Evolutionary conservation across 2,329 filamentous ascomycete species (phyloP), one percentile per base, ranked within the genome.

Genomic region (Talaromyces sp.): DNA sequence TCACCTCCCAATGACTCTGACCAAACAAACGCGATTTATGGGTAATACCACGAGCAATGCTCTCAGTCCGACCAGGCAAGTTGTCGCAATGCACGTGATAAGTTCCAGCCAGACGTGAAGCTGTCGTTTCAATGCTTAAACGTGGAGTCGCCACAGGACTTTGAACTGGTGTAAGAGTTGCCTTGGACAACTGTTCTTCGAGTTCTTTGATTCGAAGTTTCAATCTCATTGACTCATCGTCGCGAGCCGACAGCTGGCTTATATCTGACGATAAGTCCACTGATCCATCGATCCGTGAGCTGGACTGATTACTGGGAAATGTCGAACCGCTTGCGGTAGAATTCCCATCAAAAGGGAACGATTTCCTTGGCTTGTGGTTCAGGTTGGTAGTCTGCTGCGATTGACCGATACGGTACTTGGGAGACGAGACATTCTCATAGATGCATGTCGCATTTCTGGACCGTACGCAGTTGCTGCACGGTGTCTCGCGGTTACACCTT

Each of bases 401-500:
- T 40, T 52, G 36, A n/a, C 39, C 13, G 25, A 56, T 51, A 35
- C 53, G 45, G 19, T 33, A 43, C 39, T 33, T 31, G 6, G 43
- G 43, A 46, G 43, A 46, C 11, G n/a, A 9, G 25, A 33, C 43
- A 21, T 63, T 66, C 7, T 72, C 66, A 63, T 84, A 85, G 1
- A 80, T 75, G 65, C 84, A 86, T 21, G 75, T 73, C 17, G 74
- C 73, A 57, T 78, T 80, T 62, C 76, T 79, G 21, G 82, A 81
- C 62, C 80, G 79, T n/a, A 80, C 60, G 64, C 85, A 87, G 59
- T 84, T 83, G 60, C 75, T 78, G 64, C 84, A 87, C 1, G 85
- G 85, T 6, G 72, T 69, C 59, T 80, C 79, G 51, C 82, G 80
- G 65, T 87, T 81, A 65, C 84, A 87, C 48, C 79, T 78, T 59